phyloP scores from a whole-genome alignment of 352 stramenopile species.

The Globisporangium lucens region DNA sequence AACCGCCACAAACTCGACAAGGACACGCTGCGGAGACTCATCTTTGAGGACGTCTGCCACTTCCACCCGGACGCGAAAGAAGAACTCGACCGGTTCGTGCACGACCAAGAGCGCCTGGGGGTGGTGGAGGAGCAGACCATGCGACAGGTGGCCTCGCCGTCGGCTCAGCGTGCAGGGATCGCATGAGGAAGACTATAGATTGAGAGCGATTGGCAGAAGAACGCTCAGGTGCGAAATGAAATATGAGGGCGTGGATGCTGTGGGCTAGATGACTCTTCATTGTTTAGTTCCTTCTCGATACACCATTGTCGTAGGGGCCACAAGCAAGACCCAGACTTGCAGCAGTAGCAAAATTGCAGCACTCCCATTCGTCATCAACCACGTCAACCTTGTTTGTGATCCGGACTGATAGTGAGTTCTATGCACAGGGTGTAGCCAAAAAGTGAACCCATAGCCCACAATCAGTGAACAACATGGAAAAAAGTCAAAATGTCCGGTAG shows the following conservation, averaged over 20 bases:
- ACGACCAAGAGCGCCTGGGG: conserved; percentile 44
- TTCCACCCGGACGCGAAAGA: conserved; percentile 71
- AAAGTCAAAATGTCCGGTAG: too few species aligned
- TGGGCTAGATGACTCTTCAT: not conserved
- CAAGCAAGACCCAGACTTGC: too few species aligned
- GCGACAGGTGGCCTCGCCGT: conserved; percentile 3
- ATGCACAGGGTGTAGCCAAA: not conserved
- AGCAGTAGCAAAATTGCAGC: not conserved
- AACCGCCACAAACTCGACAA: conserved; percentile 65
- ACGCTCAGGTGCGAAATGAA: not conserved
- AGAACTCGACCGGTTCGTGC: conserved; percentile 52
- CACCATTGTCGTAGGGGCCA: not conserved
- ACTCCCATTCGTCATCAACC: not conserved
- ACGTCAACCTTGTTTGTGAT: not conserved
- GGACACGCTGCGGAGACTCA: conserved; percentile 70
- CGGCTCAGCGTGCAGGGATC: conserved; percentile 4
- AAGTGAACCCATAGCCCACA: not conserved
- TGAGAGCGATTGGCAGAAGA: not conserved
- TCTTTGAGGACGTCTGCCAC: conserved; percentile 85
- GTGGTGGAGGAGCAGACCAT: conserved; percentile 22
- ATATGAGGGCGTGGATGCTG: not conserved
- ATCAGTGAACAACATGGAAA: not conserved
- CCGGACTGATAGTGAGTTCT: not conserved
- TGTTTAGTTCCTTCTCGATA: not conserved
- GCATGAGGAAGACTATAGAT: conserved; percentile 2